phyloP scores from a whole-genome alignment of 176 grass and related monocot genomes.

The Bothriochloa decipiens region DNA sequence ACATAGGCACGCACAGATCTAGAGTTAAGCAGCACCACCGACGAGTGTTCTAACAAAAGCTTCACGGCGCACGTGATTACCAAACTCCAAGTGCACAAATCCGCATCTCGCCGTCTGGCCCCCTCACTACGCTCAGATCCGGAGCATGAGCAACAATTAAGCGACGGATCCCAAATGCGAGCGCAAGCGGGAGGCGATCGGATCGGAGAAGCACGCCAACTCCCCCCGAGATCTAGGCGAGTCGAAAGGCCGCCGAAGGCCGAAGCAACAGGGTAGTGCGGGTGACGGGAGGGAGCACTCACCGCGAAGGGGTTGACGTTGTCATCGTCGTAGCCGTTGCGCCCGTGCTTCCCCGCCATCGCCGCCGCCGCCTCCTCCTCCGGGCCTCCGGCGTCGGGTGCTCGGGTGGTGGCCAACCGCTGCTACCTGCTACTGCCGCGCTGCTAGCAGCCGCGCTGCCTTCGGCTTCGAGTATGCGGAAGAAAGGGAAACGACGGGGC shows the following conservation, averaged over 20 bases:
- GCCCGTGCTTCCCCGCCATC: constrained; percentile 80
- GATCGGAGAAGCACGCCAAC: background rate
- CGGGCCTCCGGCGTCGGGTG: constrained; percentile 30
- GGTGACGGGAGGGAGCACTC: constrained; percentile 27
- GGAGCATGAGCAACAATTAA: background rate
- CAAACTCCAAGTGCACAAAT: constrained; percentile 19
- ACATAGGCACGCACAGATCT: constrained; percentile 35
- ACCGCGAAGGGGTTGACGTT: constrained; percentile 96
- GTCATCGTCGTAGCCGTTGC: constrained; percentile 90
- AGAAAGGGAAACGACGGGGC: constrained; percentile 1
- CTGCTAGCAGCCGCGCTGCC: constrained; percentile 21
- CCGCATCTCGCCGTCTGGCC: background rate
- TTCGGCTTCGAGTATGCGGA: constrained; percentile 6
- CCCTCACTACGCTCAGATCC: constrained; percentile 23
- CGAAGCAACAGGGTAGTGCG: background rate
- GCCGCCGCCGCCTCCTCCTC: background rate
- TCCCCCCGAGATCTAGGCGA: constrained; percentile 42
- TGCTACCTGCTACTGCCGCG: background rate
- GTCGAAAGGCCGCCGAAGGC: background rate
- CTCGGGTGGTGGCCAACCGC: constrained; percentile 36
- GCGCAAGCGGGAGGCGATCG: background rate
- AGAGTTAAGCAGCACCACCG: background rate
- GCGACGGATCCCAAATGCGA: constrained; percentile 12
- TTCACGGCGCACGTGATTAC: background rate
- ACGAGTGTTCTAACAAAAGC: background rate